Conservation (phyloP, 2,329 filamentous ascomycete species). For the Colletotrichum sp. region DNA sequence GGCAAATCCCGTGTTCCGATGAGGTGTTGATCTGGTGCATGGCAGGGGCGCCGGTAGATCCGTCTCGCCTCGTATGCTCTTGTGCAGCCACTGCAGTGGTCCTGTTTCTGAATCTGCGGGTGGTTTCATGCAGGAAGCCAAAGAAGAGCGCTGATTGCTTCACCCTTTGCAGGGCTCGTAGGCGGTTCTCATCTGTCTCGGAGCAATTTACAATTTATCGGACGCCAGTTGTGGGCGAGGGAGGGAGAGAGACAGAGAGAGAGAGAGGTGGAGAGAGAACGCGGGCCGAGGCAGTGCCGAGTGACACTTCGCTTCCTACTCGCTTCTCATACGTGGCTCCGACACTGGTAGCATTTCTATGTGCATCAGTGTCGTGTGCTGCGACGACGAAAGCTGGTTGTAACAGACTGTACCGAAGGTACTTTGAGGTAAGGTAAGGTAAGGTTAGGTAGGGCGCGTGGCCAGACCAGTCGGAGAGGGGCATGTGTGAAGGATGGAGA, state of each 20-base stretch:
- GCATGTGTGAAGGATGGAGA: not conserved
- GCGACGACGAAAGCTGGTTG: not conserved
- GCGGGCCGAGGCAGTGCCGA: not conserved
- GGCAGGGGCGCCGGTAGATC: not conserved
- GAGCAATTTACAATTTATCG: not conserved
- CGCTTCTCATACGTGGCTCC: not conserved
- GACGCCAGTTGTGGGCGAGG: not conserved
- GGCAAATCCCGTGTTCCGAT: not conserved
- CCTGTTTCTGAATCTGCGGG: conserved; percentile 17
- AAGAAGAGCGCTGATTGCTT: not conserved
- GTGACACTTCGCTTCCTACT: not conserved
- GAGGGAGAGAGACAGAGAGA: not conserved
- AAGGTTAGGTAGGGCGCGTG: not conserved
- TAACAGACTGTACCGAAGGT: not conserved
- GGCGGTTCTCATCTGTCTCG: conserved; percentile 3
- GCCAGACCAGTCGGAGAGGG: not conserved
- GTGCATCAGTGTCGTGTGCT: not conserved
- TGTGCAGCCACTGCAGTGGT: not conserved
- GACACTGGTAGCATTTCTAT: not conserved
- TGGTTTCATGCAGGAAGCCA: conserved; percentile 11
- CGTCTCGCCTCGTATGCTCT: not conserved
- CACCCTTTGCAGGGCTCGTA: not conserved
- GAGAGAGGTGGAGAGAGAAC: not conserved
- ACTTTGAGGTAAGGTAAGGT: not conserved
- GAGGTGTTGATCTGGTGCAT: not conserved